A percentile compares a stretch with the other conserved stretches of the same genome.
Conservation (phyloP, 495 filamentous ascomycete species). For the Xylaria curta region DNA sequence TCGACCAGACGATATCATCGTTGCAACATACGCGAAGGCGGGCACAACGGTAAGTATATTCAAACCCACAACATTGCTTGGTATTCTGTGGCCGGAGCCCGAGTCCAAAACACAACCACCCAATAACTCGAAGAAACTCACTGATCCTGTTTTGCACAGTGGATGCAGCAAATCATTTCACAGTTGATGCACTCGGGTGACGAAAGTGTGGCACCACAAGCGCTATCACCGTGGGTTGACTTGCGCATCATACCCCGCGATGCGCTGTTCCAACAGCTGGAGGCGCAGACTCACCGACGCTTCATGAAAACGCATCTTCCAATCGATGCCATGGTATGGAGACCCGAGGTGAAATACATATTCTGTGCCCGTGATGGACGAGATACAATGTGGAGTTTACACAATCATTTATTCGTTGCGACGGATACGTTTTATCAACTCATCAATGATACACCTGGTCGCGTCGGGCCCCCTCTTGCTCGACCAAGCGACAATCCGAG, state of each 20-base stretch:
- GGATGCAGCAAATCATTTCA: conserved; percentile 6
- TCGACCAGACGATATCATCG: conserved; percentile 11
- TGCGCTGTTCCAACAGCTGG: not conserved
- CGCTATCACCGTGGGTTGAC: conserved; percentile 8
- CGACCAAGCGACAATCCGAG: conserved; percentile 9
- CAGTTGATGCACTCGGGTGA: conserved; percentile 10
- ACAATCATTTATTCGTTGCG: not conserved
- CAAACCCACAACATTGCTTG: not conserved
- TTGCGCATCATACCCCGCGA: conserved; percentile 10
- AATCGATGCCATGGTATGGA: conserved; percentile 9
- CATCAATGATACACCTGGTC: conserved; percentile 12
- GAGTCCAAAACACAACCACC: not conserved
- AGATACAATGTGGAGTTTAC: conserved; percentile 12
- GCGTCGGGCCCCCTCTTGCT: not conserved
- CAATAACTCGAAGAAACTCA: not conserved
- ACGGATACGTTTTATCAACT: conserved; percentile 12
- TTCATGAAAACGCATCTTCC: conserved; percentile 20
- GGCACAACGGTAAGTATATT: conserved; percentile 15
- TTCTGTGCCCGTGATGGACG: conserved; percentile 8
- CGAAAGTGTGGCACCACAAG: not conserved
- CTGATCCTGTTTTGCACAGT: not conserved
- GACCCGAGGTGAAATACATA: conserved; percentile 4
- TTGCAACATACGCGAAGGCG: conserved; percentile 10
- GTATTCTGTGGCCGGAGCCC: no score
- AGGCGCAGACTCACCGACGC: conserved; percentile 1